Conservation (phyloP, 345 rosid genomes). For the Conringia planisiliqua region DNA sequence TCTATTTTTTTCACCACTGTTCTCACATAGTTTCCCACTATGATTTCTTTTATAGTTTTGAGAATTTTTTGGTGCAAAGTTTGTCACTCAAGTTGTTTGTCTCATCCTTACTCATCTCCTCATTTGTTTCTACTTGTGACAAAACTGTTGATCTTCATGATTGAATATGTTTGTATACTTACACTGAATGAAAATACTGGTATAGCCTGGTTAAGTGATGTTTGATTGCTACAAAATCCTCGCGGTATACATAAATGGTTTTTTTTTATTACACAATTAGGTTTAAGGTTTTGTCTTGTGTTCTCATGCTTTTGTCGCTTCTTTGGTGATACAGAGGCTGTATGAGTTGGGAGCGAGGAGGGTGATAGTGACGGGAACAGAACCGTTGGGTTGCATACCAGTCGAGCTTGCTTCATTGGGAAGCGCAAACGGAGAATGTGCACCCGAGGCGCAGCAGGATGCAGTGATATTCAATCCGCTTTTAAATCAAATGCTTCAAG, state of each 20-base stretch:
- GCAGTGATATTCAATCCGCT: constrained; percentile 63
- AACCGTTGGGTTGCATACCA: constrained; percentile 77
- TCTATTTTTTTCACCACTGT: too few species aligned
- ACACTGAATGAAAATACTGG: too few species aligned
- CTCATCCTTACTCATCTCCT: too few species aligned
- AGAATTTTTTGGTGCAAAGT: too few species aligned
- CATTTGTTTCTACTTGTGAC: too few species aligned
- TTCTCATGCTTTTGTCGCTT: constrained; percentile 1
- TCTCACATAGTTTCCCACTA: too few species aligned
- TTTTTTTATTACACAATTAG: background rate
- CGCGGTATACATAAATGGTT: background rate
- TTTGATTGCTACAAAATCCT: too few species aligned
- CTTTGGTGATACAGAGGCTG: constrained; percentile 40
- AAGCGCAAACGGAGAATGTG: constrained; percentile 65
- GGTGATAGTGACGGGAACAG: constrained; percentile 76
- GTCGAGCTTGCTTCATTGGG: constrained; percentile 49
- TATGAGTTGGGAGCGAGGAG: constrained; percentile 66
- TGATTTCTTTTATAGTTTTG: too few species aligned
- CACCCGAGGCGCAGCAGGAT: constrained; percentile 61
- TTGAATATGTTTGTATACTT: too few species aligned
- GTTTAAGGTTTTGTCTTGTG: background rate
- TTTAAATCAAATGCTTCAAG: constrained; percentile 47
- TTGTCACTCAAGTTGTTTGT: too few species aligned
- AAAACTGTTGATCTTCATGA: too few species aligned
- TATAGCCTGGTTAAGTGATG: too few species aligned